Conservation (phyloP, 495 filamentous ascomycete genomes). For the Xylaria curta region DNA sequence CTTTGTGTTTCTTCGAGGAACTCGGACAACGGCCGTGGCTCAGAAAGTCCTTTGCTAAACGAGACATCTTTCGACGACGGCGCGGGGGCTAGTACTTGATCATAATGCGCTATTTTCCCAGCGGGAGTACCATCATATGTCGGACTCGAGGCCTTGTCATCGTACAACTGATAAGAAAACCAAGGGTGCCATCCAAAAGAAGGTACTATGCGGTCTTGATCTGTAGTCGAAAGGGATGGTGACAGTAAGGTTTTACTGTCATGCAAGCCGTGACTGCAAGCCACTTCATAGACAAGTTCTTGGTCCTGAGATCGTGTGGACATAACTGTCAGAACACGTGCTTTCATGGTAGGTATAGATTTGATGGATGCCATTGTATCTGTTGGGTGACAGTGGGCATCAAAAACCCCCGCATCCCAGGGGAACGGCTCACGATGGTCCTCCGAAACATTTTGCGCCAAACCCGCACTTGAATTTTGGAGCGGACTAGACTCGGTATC, state of each 20-base stretch:
- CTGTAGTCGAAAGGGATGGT: constrained; percentile 15
- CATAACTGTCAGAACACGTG: constrained; percentile 83
- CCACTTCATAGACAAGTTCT: constrained; percentile 74
- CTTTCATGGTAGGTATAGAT: constrained; percentile 76
- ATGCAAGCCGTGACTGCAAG: constrained; percentile 51
- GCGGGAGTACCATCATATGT: constrained; percentile 45
- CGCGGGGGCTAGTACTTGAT: constrained; percentile 65
- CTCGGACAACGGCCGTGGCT: constrained; percentile 70
- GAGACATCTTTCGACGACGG: constrained; percentile 56
- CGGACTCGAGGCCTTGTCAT: constrained; percentile 56
- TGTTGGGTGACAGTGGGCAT: constrained; percentile 98
- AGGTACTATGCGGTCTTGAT: constrained; percentile 62
- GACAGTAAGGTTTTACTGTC: constrained; percentile 26
- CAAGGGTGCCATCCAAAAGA: constrained; percentile 99
- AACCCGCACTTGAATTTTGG: background rate
- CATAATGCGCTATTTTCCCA: constrained; percentile 75
- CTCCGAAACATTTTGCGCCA: constrained; percentile 17
- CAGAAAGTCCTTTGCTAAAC: constrained; percentile 72
- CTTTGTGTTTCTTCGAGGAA: constrained; percentile 69
- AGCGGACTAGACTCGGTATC: background rate
- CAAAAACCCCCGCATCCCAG: constrained; percentile 85
- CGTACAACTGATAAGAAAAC: constrained; percentile 89
- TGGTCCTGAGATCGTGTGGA: constrained; percentile 88
- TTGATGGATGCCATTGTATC: constrained; percentile 82
- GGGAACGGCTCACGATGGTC: constrained; percentile 59